Conservation (phyloP, 2,329 filamentous ascomycete species). For the Colletotrichum sp. region DNA sequence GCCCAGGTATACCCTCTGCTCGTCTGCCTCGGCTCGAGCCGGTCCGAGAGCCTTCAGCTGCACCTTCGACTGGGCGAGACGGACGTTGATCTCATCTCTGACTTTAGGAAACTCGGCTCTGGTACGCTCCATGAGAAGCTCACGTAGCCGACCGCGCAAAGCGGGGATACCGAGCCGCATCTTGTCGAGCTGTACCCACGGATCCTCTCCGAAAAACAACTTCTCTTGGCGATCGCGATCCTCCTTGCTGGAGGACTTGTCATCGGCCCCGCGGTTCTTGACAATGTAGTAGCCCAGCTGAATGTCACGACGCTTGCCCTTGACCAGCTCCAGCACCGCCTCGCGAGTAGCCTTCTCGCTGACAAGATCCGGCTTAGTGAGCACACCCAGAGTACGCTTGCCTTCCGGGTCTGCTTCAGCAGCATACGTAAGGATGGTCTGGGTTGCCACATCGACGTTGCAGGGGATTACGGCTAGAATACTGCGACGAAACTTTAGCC, state of each 20-base stretch:
- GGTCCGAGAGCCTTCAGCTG: too few relatives aligned
- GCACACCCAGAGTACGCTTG: slow-evolving; percentile 46
- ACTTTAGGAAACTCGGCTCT: too few relatives aligned
- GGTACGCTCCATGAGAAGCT: too few relatives aligned
- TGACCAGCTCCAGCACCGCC: slow-evolving; percentile 18
- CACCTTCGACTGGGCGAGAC: too few relatives aligned
- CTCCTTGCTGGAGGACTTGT: slow-evolving; percentile 2
- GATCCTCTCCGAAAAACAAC: not conserved
- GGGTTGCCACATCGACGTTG: slow-evolving; percentile 44
- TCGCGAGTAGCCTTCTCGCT: slow-evolving; percentile 21
- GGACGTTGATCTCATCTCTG: too few relatives aligned
- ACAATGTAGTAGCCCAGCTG: slow-evolving; percentile 28
- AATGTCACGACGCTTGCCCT: slow-evolving; percentile 20
- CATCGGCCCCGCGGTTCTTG: slow-evolving; percentile 27
- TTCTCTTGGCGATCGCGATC: not conserved
- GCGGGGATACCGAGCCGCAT: too few relatives aligned
- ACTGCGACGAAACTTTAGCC: too few relatives aligned
- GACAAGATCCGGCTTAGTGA: slow-evolving; percentile 53
- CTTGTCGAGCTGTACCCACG: slow-evolving; percentile 22
- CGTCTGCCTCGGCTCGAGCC: too few relatives aligned
- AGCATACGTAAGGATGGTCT: slow-evolving; percentile 42
- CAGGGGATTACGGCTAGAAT: slow-evolving; percentile 49
- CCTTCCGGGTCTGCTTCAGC: slow-evolving; percentile 43
- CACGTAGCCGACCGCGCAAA: too few relatives aligned
- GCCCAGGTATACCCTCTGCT: too few relatives aligned